Evolutionary conservation across 768 basidiomycete genomes (phyloP).

Genomic region (Pleurotus djamor): DNA sequence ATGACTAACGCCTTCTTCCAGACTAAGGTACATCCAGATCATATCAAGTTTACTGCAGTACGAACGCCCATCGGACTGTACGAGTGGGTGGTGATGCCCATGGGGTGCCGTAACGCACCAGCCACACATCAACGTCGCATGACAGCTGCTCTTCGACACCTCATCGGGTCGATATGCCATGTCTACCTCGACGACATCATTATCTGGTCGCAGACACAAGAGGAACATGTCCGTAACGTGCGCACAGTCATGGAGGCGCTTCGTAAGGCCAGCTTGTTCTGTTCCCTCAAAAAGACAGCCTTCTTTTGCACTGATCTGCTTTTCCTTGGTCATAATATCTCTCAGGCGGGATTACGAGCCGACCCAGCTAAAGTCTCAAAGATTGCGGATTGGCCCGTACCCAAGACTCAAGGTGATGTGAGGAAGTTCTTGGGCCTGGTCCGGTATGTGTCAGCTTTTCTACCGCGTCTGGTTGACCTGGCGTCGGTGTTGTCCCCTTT

Average conservation of each 20-base stretch:
- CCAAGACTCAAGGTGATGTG: constrained; percentile 10
- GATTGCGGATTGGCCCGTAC: constrained; percentile 25
- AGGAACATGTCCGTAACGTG: constrained; percentile 20
- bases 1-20: background rate
- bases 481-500: background rate
- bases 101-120: constrained; percentile 2
- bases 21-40: constrained; percentile 7
- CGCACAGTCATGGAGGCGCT: constrained; percentile 14
- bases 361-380: constrained; percentile 15
- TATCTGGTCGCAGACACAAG: constrained; percentile 22
- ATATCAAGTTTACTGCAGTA: constrained; percentile 29
- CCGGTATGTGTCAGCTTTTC: background rate
- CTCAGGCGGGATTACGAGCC: constrained; percentile 25
- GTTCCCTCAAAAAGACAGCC: constrained; percentile 13
- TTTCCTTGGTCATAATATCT: constrained; percentile 31
- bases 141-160: background rate
- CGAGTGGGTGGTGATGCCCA: constrained; percentile 42
- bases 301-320: constrained; percentile 15
- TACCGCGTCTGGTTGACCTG: background rate
- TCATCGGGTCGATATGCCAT: constrained; percentile 6
- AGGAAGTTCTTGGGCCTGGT: background rate
- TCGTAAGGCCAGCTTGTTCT: constrained; percentile 12
- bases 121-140: constrained; percentile 7
- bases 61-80: constrained; percentile 32
- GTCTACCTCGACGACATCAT: background rate